These are phyloP conservation scores for Lepidium sativum DNA, from an alignment of 345 rosid genomes.

Conservation along the genomic window DNA sequence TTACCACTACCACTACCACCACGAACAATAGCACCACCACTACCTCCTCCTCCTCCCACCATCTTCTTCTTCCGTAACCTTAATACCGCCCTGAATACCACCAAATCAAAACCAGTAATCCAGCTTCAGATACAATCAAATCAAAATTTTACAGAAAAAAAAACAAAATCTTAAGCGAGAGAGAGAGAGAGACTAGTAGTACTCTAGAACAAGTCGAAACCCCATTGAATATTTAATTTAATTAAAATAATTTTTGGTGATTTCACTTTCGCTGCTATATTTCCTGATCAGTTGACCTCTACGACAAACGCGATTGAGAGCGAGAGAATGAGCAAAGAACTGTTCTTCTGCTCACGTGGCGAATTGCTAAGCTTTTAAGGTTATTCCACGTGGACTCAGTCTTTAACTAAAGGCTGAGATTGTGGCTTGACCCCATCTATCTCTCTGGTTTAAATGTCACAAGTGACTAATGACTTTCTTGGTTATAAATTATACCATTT, in stretches of 20 bases:
- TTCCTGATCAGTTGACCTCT: constrained; percentile 50
- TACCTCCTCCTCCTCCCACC: constrained; percentile 25
- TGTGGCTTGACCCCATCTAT: constrained; percentile 12
- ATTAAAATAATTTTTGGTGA: not conserved
- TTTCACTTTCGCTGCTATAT: constrained; percentile 10
- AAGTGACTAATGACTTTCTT: constrained; percentile 2
- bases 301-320: constrained; percentile 21
- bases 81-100: constrained; percentile 25
- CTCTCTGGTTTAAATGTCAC: constrained; percentile 10
- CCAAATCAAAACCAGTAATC: constrained; percentile 8
- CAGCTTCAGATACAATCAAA: not conserved
- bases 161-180: not conserved
- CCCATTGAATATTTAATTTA: constrained; percentile 11
- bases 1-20: constrained; percentile 28
- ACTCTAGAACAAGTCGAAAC: constrained; percentile 21
- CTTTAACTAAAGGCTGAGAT: not conserved
- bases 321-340: constrained; percentile 16
- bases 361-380: constrained; percentile 1
- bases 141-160: not conserved
- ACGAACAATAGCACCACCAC: constrained; percentile 7
- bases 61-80: constrained; percentile 21
- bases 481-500: too few species aligned
- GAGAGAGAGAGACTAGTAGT: constrained; percentile 8
- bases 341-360: constrained; percentile 40
- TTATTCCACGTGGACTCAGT: constrained; percentile 36